Percentiles rank a stretch among this genome's conserved stretches.
Conservation (phyloP, 2,329 filamentous ascomycete species). For the Aspergillus oerlinghausenensis region DNA sequence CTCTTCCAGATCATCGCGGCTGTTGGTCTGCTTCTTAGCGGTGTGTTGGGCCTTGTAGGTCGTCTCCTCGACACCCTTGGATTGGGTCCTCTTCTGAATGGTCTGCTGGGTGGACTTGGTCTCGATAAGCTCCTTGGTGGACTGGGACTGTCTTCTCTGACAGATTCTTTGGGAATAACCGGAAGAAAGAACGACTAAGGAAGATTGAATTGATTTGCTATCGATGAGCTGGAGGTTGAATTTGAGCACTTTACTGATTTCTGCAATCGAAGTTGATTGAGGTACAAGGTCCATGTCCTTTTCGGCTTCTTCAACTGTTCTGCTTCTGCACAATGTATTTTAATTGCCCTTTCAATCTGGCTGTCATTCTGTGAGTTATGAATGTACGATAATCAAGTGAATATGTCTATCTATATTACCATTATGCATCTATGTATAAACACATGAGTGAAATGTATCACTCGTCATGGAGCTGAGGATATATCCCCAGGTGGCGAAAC, state of each 20-base stretch:
- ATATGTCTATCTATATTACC: constrained; percentile 10
- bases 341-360: neutral
- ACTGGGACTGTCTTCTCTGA: constrained; percentile 49
- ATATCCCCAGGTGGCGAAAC: neutral
- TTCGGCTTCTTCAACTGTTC: neutral
- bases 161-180: constrained; percentile 34
- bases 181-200: neutral
- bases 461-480: neutral
- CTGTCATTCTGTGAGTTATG: constrained; percentile 3
- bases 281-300: neutral
- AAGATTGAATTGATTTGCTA: neutral
- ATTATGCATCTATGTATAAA: constrained; percentile 16
- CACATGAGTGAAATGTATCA: neutral
- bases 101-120: constrained; percentile 70
- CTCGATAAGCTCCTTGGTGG: constrained; percentile 48
- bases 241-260: neutral
- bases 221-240: neutral
- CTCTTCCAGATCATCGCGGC: constrained; percentile 89
- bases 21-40: constrained; percentile 74
- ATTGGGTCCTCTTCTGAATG: constrained; percentile 74
- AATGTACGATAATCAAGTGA: neutral
- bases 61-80: constrained; percentile 75
- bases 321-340: neutral
- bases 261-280: neutral
- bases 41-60: constrained; percentile 80